Evolutionary conservation across 2,329 filamentous ascomycete species (phyloP).

Genomic region (Massarina eburnea): DNA sequence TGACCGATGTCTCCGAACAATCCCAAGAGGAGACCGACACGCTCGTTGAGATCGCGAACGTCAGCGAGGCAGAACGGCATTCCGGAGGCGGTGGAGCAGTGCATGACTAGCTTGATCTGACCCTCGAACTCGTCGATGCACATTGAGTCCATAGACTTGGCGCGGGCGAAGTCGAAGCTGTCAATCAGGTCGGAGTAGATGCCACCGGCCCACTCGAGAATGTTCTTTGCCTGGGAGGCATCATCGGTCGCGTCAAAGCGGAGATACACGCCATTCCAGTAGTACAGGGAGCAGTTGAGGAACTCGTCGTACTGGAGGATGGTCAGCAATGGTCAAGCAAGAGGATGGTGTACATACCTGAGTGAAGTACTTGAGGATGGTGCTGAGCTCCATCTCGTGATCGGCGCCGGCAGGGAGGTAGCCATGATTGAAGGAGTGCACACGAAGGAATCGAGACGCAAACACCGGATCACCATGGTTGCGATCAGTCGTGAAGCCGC

Average conservation of each 20-base stretch:
- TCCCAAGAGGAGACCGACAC: slow-evolving; percentile 14
- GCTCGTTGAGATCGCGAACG: slow-evolving; percentile 14
- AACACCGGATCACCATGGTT: slow-evolving; percentile 8
- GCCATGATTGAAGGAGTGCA: slow-evolving; percentile 22
- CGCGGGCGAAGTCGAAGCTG: slow-evolving; percentile 24
- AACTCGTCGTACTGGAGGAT: slow-evolving; percentile 28
- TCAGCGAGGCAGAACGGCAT: no score
- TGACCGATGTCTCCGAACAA: slow-evolving; percentile 22
- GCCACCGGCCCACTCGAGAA: slow-evolving; percentile 22
- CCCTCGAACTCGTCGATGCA: slow-evolving; percentile 35
- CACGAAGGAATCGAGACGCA: slow-evolving; percentile 29
- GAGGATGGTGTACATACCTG: slow-evolving; percentile 18
- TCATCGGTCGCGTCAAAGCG: slow-evolving; percentile 45
- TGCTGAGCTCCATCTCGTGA: slow-evolving; percentile 24
- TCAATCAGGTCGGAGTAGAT: slow-evolving; percentile 24
- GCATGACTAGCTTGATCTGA: slow-evolving; percentile 26
- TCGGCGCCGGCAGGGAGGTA: slow-evolving; percentile 21
- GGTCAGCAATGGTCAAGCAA: slow-evolving; percentile 17
- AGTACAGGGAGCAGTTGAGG: slow-evolving; percentile 20
- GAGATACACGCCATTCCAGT: slow-evolving; percentile 28
- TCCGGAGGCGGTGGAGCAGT: slow-evolving; percentile 16
- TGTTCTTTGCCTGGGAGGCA: slow-evolving; percentile 29
- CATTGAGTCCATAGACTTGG: slow-evolving; percentile 27
- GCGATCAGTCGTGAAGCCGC: no score
- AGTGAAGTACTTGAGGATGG: slow-evolving; percentile 32